Percentiles rank a stretch among this genome's conserved stretches.
These are phyloP conservation scores for Corymbia calophylla DNA, from an alignment of 441 rosid genomes.

Conservation along the genomic window DNA sequence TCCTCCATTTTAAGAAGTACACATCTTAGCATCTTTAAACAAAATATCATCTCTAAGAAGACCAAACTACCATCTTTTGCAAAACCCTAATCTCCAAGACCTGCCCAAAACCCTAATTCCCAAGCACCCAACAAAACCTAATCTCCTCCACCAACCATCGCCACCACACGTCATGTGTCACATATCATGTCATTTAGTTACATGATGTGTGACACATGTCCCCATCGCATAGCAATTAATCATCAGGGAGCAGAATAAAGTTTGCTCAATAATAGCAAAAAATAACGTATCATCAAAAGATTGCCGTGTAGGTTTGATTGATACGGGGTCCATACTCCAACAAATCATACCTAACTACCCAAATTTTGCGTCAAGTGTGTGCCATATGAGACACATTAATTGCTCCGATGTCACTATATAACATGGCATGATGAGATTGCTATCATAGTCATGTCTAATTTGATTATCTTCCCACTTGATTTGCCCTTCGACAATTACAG, in stretches of 20 bases:
- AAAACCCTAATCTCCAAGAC: neutral
- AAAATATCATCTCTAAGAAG: neutral
- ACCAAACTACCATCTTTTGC: neutral
- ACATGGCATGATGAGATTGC: neutral
- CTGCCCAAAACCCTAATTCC: neutral
- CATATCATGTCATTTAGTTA: neutral
- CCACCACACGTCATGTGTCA: neutral
- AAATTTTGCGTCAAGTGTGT: neutral
- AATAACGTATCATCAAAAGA: neutral
- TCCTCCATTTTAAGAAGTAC: neutral
- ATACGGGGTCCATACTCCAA: neutral
- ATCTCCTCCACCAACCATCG: neutral
- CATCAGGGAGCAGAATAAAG: neutral
- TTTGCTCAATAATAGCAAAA: neutral
- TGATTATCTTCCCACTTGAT: neutral
- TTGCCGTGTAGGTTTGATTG: neutral
- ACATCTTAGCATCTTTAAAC: neutral
- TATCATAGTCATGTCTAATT: neutral
- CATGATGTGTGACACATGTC: neutral
- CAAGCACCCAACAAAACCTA: neutral
- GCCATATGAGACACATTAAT: neutral
- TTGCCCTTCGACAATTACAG: neutral
- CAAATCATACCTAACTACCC: neutral
- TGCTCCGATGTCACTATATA: neutral
- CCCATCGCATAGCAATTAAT: neutral